These are phyloP conservation scores for Diaporthe batatas DNA, from an alignment of 2,329 filamentous ascomycete species.

Conservation along the genomic window DNA sequence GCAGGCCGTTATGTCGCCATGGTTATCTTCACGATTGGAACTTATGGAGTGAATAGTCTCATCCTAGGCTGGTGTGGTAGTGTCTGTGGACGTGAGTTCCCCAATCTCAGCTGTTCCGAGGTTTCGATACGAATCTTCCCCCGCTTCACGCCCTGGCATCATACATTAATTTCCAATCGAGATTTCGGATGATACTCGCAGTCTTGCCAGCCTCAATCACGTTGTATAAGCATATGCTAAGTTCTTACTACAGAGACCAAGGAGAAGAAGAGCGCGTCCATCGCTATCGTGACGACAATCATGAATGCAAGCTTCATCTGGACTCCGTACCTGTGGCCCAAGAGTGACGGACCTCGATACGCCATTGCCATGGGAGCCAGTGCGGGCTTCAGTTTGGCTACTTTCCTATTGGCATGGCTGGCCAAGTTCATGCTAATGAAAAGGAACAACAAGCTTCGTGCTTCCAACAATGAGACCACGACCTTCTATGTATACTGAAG, in stretches of 20 bases:
- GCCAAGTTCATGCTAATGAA: slow-evolving; percentile 22
- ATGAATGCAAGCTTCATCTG: slow-evolving; percentile 37
- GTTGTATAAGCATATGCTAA: background rate
- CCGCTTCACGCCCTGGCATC: background rate
- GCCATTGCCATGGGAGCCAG: slow-evolving; percentile 33
- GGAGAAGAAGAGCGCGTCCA: slow-evolving; percentile 29
- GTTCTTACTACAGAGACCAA: slow-evolving; percentile 12
- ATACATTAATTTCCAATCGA: background rate
- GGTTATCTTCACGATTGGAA: slow-evolving; percentile 54
- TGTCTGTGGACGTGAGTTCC: slow-evolving; percentile 31
- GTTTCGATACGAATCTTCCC: background rate
- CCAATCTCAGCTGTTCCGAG: background rate
- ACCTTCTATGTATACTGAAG: slow-evolving; percentile 30
- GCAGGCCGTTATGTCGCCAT: slow-evolving; percentile 51
- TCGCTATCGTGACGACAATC: slow-evolving; percentile 35
- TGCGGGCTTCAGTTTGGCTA: slow-evolving; percentile 36
- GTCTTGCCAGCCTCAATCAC: no score
- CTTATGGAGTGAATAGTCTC: slow-evolving; percentile 57
- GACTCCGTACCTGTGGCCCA: slow-evolving; percentile 38
- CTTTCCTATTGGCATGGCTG: slow-evolving; percentile 17
- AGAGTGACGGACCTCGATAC: slow-evolving; percentile 34
- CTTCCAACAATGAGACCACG: slow-evolving; percentile 18
- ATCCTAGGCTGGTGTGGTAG: slow-evolving; percentile 56
- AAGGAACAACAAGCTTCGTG: slow-evolving; percentile 32
- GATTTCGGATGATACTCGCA: background rate